phyloP scores from a whole-genome alignment of 2,329 filamentous ascomycete genomes.

The Stagonosporopsis tanaceti region DNA sequence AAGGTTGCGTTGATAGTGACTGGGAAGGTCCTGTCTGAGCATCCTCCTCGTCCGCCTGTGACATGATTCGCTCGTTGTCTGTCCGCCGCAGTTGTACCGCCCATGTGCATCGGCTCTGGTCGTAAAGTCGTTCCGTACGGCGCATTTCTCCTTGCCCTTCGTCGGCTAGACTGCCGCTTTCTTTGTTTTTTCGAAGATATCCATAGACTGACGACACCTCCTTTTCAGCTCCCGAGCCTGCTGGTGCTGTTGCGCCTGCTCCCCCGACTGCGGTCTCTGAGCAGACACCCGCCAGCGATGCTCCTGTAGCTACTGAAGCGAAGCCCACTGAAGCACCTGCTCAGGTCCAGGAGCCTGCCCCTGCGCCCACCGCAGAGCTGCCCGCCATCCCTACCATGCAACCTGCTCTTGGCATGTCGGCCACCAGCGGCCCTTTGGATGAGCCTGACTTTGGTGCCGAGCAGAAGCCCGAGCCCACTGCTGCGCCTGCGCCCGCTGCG shows the following conservation, averaged over 20 bases:
- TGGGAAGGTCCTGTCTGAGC: slow-evolving; percentile 19
- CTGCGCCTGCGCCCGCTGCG: slow-evolving; percentile 23
- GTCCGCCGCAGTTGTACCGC: background rate
- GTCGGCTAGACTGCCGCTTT: slow-evolving; percentile 14
- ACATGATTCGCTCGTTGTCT: background rate
- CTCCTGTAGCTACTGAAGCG: slow-evolving; percentile 29
- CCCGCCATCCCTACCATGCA: slow-evolving; percentile 32
- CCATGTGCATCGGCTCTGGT: background rate
- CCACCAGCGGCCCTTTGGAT: slow-evolving; percentile 50
- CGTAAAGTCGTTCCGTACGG: background rate
- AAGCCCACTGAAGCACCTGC: slow-evolving; percentile 23
- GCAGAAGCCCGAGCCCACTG: slow-evolving; percentile 29
- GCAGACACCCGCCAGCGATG: slow-evolving; percentile 31
- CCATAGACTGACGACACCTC: slow-evolving; percentile 34
- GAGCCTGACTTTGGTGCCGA: slow-evolving; percentile 40
- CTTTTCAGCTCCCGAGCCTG: slow-evolving; percentile 45
- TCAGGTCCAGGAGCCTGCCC: slow-evolving; percentile 9
- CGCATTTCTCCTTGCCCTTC: background rate
- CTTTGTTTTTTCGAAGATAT: slow-evolving; percentile 23
- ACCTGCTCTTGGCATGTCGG: slow-evolving; percentile 49
- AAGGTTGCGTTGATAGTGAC: slow-evolving; percentile 27
- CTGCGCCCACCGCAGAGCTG: slow-evolving; percentile 17
- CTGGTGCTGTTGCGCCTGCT: slow-evolving; percentile 38
- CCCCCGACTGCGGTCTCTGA: slow-evolving; percentile 39
- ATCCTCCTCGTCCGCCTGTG: background rate